Evolutionary conservation across 2,329 filamentous ascomycete genomes (phyloP).

Genomic region (Pleomassaria siparia): DNA sequence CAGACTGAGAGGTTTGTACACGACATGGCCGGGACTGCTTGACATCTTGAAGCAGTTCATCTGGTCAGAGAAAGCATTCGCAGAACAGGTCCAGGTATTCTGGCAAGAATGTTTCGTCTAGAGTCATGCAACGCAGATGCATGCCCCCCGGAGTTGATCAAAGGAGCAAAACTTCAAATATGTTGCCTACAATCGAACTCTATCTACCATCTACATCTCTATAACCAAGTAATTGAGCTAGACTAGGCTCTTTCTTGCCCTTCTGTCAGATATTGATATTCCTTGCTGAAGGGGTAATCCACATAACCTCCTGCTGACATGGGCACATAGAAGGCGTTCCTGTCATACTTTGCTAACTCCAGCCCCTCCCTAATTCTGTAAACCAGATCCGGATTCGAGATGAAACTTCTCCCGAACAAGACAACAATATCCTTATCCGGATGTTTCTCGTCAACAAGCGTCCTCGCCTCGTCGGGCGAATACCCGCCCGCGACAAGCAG

Average conservation of each 20-base stretch:
- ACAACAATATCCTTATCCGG: constrained; percentile 43
- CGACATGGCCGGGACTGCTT: constrained; percentile 1
- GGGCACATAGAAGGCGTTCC: constrained; percentile 44
- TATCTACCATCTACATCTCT: not conserved
- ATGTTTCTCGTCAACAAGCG: constrained; percentile 40
- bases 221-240: not conserved
- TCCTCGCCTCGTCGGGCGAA: constrained; percentile 33
- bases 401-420: constrained; percentile 49
- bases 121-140: not conserved
- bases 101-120: not conserved
- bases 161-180: not conserved
- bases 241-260: not conserved
- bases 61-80: constrained; percentile 4
- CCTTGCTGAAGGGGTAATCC: constrained; percentile 38
- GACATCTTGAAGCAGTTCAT: constrained; percentile 2
- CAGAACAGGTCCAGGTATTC: constrained; percentile 1
- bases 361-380: constrained; percentile 46
- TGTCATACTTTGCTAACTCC: constrained; percentile 43
- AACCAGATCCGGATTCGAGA: constrained; percentile 49
- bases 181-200: not conserved
- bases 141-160: too few relatives aligned
- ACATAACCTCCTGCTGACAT: constrained; percentile 31
- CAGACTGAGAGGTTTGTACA: constrained; percentile 1
- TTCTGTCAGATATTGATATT: constrained; percentile 2
- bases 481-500: constrained; percentile 46